These are phyloP conservation scores for Nigrospora sphaerica DNA, from an alignment of 2,329 filamentous ascomycete species.

Conservation along the genomic window DNA sequence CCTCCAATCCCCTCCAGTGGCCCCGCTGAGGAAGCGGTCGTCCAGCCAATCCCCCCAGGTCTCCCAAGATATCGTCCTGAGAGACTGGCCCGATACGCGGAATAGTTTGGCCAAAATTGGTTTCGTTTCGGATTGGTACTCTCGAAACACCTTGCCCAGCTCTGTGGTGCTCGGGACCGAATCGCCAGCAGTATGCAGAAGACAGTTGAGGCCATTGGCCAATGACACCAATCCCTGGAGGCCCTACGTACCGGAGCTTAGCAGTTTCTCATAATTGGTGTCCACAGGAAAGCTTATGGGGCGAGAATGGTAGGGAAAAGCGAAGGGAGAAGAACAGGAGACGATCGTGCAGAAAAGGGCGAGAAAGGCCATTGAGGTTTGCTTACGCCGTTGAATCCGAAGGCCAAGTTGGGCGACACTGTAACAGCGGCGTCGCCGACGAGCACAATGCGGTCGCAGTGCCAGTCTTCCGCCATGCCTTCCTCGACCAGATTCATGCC, in stretches of 20 bases:
- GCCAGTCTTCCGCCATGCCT: not conserved
- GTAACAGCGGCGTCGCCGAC: conserved; percentile 2
- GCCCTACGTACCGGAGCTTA: not conserved
- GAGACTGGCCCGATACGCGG: not conserved
- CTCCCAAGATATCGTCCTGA: not conserved
- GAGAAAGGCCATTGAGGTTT: too few relatives aligned
- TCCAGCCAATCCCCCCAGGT: not conserved
- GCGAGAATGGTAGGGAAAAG: too few relatives aligned
- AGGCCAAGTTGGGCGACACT: not conserved
- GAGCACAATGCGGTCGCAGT: not conserved
- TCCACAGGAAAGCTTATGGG: too few relatives aligned
- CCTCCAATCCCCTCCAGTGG: not conserved
- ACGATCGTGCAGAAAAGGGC: too few relatives aligned
- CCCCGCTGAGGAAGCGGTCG: not conserved
- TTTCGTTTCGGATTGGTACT: not conserved
- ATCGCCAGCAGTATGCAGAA: not conserved
- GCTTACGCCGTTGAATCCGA: not conserved
- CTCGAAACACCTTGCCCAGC: not conserved
- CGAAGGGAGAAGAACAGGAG: too few relatives aligned
- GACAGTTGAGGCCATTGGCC: not conserved
- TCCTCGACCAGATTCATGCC: conserved; percentile 1
- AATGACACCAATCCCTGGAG: not conserved
- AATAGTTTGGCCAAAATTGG: not conserved
- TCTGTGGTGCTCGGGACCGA: not conserved
- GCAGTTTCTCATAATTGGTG: too few relatives aligned